phyloP scores from a whole-genome alignment of 2,329 filamentous ascomycete species.

The Colletotrichum lini region DNA sequence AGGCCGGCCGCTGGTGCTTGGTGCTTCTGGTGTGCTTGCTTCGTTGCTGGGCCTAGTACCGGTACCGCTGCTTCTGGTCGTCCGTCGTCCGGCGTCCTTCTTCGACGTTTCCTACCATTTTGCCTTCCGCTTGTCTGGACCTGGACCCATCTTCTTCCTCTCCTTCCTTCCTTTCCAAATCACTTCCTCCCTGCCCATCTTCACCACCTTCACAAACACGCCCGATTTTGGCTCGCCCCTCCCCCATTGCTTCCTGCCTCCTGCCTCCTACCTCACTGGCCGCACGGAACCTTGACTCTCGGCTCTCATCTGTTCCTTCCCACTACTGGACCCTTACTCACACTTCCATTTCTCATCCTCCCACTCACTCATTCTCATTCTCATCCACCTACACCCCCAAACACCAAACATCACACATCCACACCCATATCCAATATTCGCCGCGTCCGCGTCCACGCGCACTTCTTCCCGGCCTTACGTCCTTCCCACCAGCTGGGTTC shows the following conservation, averaged over 20 bases:
- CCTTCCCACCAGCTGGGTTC: neutral
- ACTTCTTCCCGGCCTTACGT: constrained; percentile 8
- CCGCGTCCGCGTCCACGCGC: constrained; percentile 13
- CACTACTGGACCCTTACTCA: constrained; percentile 23
- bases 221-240: constrained; percentile 22
- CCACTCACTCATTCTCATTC: constrained; percentile 22
- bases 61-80: constrained; percentile 6
- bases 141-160: constrained; percentile 38
- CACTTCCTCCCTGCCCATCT: constrained; percentile 42
- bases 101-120: constrained; percentile 42
- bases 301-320: constrained; percentile 26
- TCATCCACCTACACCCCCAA: constrained; percentile 15
- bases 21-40: constrained; percentile 12
- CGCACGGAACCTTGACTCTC: constrained; percentile 31
- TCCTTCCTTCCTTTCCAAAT: constrained; percentile 43
- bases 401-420: constrained; percentile 20
- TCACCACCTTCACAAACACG: constrained; percentile 42
- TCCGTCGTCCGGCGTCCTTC: constrained; percentile 26
- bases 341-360: constrained; percentile 12
- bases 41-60: constrained; percentile 15
- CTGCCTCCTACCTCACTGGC: constrained; percentile 35
- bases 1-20: constrained; percentile 24
- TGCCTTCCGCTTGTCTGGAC: constrained; percentile 43
- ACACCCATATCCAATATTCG: constrained; percentile 16
- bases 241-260: constrained; percentile 26